A percentile compares a stretch with the other conserved stretches of the same genome.
These are phyloP conservation scores for Umbelopsis sp. DNA, from an alignment of 192 early-diverging fungal genomes.

Conservation along the genomic window DNA sequence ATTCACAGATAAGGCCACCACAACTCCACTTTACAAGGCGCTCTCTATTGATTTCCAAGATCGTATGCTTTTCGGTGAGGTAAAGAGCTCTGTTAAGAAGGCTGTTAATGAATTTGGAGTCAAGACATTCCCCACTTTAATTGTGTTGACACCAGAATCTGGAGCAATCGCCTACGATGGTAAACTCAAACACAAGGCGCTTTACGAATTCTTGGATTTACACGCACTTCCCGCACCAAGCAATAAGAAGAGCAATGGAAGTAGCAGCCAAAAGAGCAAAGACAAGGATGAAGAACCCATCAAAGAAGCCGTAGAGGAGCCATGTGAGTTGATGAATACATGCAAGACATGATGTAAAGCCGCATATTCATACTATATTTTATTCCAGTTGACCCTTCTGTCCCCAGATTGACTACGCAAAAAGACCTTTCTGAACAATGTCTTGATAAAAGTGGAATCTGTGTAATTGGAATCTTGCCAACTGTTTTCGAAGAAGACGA, in stretches of 20 bases:
- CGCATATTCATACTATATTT: not conserved
- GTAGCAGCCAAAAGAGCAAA: not conserved
- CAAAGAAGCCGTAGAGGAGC: not conserved
- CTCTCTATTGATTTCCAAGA: conserved; percentile 75
- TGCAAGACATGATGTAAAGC: not conserved
- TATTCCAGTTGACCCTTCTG: conserved; percentile 29
- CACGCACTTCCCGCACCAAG: conserved; percentile 49
- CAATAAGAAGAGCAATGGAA: conserved; percentile 19
- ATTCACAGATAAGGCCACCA: conserved; percentile 74
- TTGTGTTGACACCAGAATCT: conserved; percentile 60
- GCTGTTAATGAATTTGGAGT: conserved; percentile 61
- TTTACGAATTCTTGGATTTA: conserved; percentile 65
- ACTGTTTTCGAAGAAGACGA: conserved; percentile 40
- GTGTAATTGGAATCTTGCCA: conserved; percentile 47
- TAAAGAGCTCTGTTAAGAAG: conserved; percentile 52
- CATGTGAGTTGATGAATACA: conserved; percentile 3
- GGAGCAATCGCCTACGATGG: conserved; percentile 59
- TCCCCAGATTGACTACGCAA: conserved; percentile 41
- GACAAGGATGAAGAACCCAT: conserved; percentile 10
- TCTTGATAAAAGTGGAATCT: conserved; percentile 36
- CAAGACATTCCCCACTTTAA: conserved; percentile 63
- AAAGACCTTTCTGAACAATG: conserved; percentile 41
- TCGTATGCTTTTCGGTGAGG: conserved; percentile 73
- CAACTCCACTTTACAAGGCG: conserved; percentile 85
- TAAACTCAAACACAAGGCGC: conserved; percentile 62